Evolutionary conservation across 2,329 filamentous ascomycete genomes (phyloP), one percentile per base, ranked within the genome.

Genomic region (Camptophora hylomeconis): DNA sequence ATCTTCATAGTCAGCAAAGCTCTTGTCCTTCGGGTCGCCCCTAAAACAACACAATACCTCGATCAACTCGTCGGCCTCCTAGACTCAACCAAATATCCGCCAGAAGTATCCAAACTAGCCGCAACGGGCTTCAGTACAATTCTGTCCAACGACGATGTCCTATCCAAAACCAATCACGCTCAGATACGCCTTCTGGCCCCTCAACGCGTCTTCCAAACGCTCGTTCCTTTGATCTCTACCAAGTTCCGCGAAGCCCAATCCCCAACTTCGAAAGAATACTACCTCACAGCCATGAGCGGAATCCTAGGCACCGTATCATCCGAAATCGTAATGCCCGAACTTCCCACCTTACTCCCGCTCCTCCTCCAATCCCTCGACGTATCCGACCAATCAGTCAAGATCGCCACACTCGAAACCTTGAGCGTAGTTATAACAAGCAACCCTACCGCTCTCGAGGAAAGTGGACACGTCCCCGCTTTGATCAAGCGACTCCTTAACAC

Each of bases 311-410:
- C 67, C 45, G 63, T 75, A 23, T 65, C 72, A 0, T 69, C 72
- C 18, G 53, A 63, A 4, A 60, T 79, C 23, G 61, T 77, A 8
- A 61, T 72, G 42, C 62, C 69, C 9, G 67, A 73, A 42, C 58
- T 77, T 6, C 53, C 58, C 1, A 63, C 63, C 4, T 55, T 79
- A 2, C 55, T 71, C 4, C 69, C 72, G 0, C 56, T 77, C 1
- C 61, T 79, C 11, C 57, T 79, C 0, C 74, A 78, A 45, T 69
- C 63, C 17, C 60, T 79, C 4, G 73, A 78, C 41, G 56, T 73
- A 3, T 30, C 44, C 7, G 42, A 50, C 26, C 39, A 65, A 24
- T 53, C 56, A 7, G 67, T 76, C 36, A 75, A 75, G 40, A 57
- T 63, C 31, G 68, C 69, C 4, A 72, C 72, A 0, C 61, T 79